Percentiles rank a stretch among this genome's conserved stretches.
These are phyloP conservation scores for Amaranthus tricolor DNA, from an alignment of 179 eudicot genomes.

Conservation along the genomic window DNA sequence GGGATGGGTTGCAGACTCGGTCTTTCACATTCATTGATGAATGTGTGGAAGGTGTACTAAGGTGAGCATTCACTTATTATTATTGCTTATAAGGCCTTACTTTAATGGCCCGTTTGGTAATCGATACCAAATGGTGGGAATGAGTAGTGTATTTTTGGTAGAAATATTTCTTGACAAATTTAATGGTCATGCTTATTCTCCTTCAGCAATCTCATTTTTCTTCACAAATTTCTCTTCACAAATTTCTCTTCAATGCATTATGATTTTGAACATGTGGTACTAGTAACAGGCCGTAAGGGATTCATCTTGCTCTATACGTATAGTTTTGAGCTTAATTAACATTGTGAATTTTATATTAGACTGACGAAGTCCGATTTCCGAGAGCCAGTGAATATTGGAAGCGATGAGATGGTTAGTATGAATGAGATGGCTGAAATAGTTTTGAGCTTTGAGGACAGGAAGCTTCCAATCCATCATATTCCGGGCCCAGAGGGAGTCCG, in stretches of 20 bases:
- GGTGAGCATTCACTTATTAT: conserved; percentile 39
- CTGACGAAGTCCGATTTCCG: conserved; percentile 88
- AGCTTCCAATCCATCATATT: conserved; percentile 87
- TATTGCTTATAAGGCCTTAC: not conserved
- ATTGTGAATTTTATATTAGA: conserved; percentile 32
- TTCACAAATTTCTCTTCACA: no score
- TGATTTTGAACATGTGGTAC: no score
- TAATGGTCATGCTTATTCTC: no score
- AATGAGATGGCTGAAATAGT: conserved; percentile 97
- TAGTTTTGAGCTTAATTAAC: not conserved
- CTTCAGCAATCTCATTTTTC: no score
- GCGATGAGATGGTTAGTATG: conserved; percentile 99
- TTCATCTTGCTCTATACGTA: not conserved
- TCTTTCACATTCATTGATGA: conserved; percentile 99
- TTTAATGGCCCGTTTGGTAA: no score
- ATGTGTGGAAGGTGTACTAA: conserved; percentile 94
- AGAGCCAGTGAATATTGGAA: conserved; percentile 94
- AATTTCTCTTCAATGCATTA: no score
- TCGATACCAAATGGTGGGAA: no score
- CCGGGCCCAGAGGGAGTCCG: conserved; percentile 99
- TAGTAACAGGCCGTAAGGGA: no score
- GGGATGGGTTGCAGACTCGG: conserved; percentile 91
- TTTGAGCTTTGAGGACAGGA: conserved; percentile 76
- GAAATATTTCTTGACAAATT: no score
- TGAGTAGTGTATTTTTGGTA: no score